A percentile compares a stretch with the other conserved stretches of the same genome.
Evolutionary conservation across 768 basidiomycete species (phyloP).

Genomic region (Auricularia auricula-judae): DNA sequence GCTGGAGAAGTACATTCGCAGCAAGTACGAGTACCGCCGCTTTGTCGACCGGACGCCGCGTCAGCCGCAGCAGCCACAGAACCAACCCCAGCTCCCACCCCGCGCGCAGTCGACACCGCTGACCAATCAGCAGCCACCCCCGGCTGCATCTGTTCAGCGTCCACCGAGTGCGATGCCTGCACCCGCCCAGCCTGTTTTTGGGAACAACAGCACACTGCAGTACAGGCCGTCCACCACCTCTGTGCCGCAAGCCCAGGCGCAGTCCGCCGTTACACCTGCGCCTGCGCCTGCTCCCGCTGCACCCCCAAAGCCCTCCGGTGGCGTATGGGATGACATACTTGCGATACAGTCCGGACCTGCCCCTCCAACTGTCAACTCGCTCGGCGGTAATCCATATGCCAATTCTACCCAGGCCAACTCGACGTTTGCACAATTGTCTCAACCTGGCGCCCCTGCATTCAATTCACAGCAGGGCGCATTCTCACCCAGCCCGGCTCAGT

Average conservation of each 20-base stretch:
- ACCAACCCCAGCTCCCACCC: conserved; percentile 9
- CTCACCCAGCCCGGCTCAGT: too few species aligned
- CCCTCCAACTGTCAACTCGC: conserved; percentile 34
- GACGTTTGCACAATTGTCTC: neutral
- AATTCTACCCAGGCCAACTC: conserved; percentile 8
- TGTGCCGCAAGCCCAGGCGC: neutral
- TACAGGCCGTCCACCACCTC: neutral
- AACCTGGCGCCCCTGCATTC: too few species aligned
- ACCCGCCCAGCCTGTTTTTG: neutral
- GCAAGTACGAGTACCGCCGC: conserved; percentile 72
- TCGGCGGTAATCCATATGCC: conserved; percentile 14
- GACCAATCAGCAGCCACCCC: conserved; percentile 34
- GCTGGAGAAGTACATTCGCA: conserved; percentile 81
- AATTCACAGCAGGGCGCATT: too few species aligned
- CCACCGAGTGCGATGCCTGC: neutral
- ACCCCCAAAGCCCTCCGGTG: conserved; percentile 16
- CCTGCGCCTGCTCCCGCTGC: conserved; percentile 5
- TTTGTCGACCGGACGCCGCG: conserved; percentile 36
- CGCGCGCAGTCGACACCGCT: conserved; percentile 29
- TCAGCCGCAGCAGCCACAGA: conserved; percentile 12
- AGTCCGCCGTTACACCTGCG: neutral
- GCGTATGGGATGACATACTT: conserved; percentile 50
- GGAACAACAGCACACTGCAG: neutral
- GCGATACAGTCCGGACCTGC: conserved; percentile 31
- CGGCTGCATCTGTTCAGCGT: conserved; percentile 10